Evolutionary conservation across 2,329 filamentous ascomycete genomes (phyloP), one percentile per base, ranked within the genome.

Genomic region (Scopulariopsis brevicaulis): DNA sequence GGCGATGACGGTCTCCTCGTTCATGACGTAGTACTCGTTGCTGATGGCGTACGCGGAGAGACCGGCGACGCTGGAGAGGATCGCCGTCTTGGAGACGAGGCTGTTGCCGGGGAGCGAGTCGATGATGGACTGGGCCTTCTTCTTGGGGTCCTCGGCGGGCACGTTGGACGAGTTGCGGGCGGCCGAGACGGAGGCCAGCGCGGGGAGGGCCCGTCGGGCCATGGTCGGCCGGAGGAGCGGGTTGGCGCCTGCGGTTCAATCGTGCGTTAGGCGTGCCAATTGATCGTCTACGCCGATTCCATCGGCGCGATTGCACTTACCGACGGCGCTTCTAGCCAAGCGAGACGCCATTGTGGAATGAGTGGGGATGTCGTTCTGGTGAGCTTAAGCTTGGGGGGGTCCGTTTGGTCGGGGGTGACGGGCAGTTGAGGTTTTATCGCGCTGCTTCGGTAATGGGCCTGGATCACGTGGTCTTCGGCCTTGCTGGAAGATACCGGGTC

Each of bases 21-120:
- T 99, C 77, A 99, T 83, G 73, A 99, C 91, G 78, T 96, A 97
- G 81, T 97, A 91, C 84, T 99, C 94, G 79, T 96, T 99, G 86
- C 89, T 95, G 78, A 99, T 91, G 70, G 91, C 94, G 72, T 94
- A 96, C 74, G 96, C 83, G 69, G 89, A 92, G 67, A 96, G 77
- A 77, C 89, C 93, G 69, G 94, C 90, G 64, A 87, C 87, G 68
- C 90, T 92, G 71, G 93, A 97, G 69, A 99, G 87, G 72, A 96
- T 93, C 70, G 94, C 94, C 66, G 90, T 91, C 87, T 99, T 99
- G 76, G 90, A 95, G 71, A 96, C 79, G 64, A 96, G 80, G 71
- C 83, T 93, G 83, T 84, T 96, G 68, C 95, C 94, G 69, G 94
- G 94, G 58, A 99, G 83, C 63, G 92, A 80, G 69, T 99, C 91